Evolutionary conservation across 352 stramenopile genomes (phyloP).

Genomic region (Phytophthora rubi): DNA sequence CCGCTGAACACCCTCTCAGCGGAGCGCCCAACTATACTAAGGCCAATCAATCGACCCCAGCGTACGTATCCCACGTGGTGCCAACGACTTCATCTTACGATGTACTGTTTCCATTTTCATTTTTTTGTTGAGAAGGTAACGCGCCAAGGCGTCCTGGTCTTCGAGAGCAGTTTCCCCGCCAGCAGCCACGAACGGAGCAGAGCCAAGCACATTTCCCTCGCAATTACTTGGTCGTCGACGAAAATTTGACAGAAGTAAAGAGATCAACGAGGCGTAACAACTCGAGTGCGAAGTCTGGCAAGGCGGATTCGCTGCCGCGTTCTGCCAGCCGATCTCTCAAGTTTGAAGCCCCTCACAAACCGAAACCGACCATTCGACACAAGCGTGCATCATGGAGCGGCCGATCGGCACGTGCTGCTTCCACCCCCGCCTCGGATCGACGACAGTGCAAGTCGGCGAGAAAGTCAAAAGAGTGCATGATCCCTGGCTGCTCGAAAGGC

Average conservation of each 20-base stretch:
- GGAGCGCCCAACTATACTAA: slow-evolving; percentile 18
- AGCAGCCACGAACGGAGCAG: slow-evolving; percentile 24
- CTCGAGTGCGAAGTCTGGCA: slow-evolving; percentile 11
- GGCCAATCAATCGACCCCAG: slow-evolving; percentile 20
- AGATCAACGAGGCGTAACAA: slow-evolving; percentile 13
- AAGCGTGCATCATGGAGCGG: slow-evolving; percentile 52
- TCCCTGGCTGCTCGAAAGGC: slow-evolving; percentile 75
- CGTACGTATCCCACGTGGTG: slow-evolving; percentile 14
- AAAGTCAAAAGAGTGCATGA: slow-evolving; percentile 76
- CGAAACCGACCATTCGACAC: slow-evolving; percentile 9
- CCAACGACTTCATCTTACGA: slow-evolving; percentile 7
- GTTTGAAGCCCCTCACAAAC: slow-evolving; percentile 27
- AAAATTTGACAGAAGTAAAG: slow-evolving; percentile 23
- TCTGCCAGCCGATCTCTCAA: slow-evolving; percentile 39
- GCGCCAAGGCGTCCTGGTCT: slow-evolving; percentile 36
- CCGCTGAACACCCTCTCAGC: slow-evolving; percentile 25
- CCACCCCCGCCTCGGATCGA: slow-evolving; percentile 7
- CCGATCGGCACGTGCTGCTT: slow-evolving; percentile 7
- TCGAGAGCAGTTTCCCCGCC: slow-evolving; percentile 38
- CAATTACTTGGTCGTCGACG: slow-evolving; percentile 24
- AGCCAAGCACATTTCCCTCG: slow-evolving; percentile 14
- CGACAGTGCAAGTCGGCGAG: slow-evolving; percentile 46
- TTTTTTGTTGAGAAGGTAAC: slow-evolving; percentile 15
- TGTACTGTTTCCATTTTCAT: background rate
- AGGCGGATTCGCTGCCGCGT: slow-evolving; percentile 16